These are phyloP conservation scores for Sechiopsis laciniata DNA, from an alignment of 306 rosid genomes.

Conservation along the genomic window DNA sequence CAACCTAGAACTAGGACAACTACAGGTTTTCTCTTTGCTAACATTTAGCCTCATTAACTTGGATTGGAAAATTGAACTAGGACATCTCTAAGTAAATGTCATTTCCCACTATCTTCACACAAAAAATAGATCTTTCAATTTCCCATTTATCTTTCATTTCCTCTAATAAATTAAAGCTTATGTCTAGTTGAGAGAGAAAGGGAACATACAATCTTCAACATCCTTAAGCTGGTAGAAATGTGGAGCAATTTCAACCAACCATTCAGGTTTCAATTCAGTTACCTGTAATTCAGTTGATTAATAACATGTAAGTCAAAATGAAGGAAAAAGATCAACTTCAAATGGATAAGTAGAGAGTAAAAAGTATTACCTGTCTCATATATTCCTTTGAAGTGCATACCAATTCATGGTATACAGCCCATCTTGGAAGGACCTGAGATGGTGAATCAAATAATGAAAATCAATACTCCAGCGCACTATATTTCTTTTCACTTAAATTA, in stretches of 20 bases:
- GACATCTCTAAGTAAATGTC: too few species aligned
- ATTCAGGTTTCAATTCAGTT: slow-evolving; percentile 78
- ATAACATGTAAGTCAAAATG: slow-evolving; percentile 18
- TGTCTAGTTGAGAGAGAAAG: slow-evolving; percentile 24
- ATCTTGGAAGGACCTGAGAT: slow-evolving; percentile 73
- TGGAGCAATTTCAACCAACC: slow-evolving; percentile 94
- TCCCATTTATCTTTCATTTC: not conserved
- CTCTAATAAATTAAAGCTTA: not conserved
- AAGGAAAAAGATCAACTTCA: not conserved
- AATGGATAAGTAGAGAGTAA: not conserved
- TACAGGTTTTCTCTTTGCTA: not conserved
- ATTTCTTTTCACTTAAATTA: not conserved
- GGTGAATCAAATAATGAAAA: slow-evolving; percentile 1
- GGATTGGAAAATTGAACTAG: too few species aligned
- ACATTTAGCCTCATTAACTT: not conserved
- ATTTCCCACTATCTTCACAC: too few species aligned
- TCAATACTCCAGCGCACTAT: not conserved
- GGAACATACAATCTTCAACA: slow-evolving; percentile 74
- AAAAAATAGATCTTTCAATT: too few species aligned
- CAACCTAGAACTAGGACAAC: not conserved
- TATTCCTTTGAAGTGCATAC: slow-evolving; percentile 92
- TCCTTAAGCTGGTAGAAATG: slow-evolving; percentile 91
- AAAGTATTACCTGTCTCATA: slow-evolving; percentile 71
- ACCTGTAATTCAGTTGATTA: slow-evolving; percentile 41
- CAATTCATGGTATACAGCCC: slow-evolving; percentile 87